Base-by-base conservation (phyloP, 345 rosid genomes). In the Euphorbia lathyris region DNA sequence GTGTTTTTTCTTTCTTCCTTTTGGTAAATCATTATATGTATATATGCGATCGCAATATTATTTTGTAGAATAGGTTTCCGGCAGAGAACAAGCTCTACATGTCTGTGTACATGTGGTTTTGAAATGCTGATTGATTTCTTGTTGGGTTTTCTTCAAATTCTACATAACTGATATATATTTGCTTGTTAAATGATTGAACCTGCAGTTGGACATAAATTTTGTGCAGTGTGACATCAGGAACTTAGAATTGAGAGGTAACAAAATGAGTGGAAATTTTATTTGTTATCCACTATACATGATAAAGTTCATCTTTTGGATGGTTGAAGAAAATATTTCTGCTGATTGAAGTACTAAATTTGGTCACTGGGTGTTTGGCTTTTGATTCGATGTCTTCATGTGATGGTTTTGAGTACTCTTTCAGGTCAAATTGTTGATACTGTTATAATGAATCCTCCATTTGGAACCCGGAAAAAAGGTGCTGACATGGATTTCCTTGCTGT, bases 401-500 rank as follows among this genome's bases (percentile, higher is more conserved):
- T 69, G 27, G 11, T 57, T 27, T 43, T 55, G 9, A 12, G 69
- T n/a, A 55, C 47, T 65, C 70, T 17, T 73, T 34, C 56, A 88
- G 98, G 89, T 67, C 83, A 64, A 58, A 70, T 77, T 73, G 86
- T 92, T 40, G 97, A 94, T 77, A 94, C 97, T 22, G 86, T 87
- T 53, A 85, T 91, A 51, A 94, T 94, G 97, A 94, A 94, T 76
- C 98, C 97, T 79, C 98, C 98, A 42, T 94, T 91, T 83, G 98
- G 97, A 61, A 91, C 96, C 20, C 84, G 98, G 67, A 87, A 76
- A 79, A 94, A 86, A 77, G 97, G 97, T 58, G 96, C 85, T 40
- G 98, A 94, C 77, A 88, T 94, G 92, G 90, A 86, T 72, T 91
- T 94, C 78, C 92, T 94, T 56, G 67, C 19, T 52, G 75, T 79